Conservation (phyloP, 2,329 filamentous ascomycete species). For the Canariomyces notabilis region DNA sequence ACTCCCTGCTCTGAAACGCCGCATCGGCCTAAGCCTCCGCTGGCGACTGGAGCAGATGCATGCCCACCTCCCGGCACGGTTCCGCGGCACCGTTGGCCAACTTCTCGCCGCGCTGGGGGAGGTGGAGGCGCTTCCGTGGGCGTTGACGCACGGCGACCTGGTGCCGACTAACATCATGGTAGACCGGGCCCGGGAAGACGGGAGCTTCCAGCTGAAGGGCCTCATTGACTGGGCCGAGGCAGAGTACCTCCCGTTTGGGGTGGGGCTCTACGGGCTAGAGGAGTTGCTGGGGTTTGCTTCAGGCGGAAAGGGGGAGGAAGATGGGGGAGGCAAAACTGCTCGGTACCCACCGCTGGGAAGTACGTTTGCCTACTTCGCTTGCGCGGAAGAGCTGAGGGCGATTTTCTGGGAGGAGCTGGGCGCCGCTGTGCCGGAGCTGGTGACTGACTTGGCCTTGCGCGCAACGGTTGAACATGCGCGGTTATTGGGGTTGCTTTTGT, state of each 20-base stretch:
- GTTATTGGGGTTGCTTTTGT: slow-evolving; percentile 53
- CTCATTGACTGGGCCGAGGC: slow-evolving; percentile 62
- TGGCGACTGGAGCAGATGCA: slow-evolving; percentile 37
- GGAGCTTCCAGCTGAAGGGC: slow-evolving; percentile 39
- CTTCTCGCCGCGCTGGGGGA: slow-evolving; percentile 28
- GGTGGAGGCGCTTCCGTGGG: slow-evolving; percentile 46
- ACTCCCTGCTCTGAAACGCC: slow-evolving; percentile 23
- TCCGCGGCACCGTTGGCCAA: slow-evolving; percentile 26
- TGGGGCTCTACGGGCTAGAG: slow-evolving; percentile 56
- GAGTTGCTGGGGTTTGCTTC: slow-evolving; percentile 46
- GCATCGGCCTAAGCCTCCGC: slow-evolving; percentile 38
- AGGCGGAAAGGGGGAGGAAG: not conserved
- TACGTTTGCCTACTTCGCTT: slow-evolving; percentile 41
- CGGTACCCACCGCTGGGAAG: slow-evolving; percentile 17
- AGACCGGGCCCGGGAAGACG: slow-evolving; percentile 31
- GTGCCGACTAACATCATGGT: slow-evolving; percentile 54
- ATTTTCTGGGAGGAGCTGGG: slow-evolving; percentile 47
- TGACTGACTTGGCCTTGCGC: slow-evolving; percentile 22
- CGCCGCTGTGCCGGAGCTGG: slow-evolving; percentile 33
- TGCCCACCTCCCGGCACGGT: slow-evolving; percentile 33
- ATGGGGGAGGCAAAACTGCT: not conserved
- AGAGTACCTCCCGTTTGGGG: slow-evolving; percentile 55
- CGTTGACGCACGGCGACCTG: slow-evolving; percentile 58
- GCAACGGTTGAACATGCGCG: slow-evolving; percentile 39
- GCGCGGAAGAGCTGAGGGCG: slow-evolving; percentile 38